Evolutionary conservation across 2,329 filamentous ascomycete species (phyloP), one percentile per base, ranked within the genome.

Genomic region (Talaromyces pinophilus): DNA sequence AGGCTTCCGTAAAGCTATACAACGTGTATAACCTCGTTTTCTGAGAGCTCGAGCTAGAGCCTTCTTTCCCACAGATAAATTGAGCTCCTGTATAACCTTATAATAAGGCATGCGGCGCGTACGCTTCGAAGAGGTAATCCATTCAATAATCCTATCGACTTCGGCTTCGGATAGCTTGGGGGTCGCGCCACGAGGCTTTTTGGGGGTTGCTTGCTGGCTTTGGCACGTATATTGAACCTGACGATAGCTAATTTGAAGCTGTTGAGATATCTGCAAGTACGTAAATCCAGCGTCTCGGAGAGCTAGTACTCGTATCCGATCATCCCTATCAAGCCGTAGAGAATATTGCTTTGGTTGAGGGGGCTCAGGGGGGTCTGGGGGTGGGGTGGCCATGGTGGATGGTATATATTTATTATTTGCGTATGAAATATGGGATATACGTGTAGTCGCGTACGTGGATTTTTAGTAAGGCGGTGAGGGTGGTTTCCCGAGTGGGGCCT

Each of bases 251-350:
- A 64, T 59, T 22, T 64, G 22, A 59, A 64, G 62, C 52, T 64
- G 40, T 35, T 28, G 13, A 38, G 40, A 17, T 5, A 64, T 64
- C 38, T 59, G 50, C 13, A 22, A 0, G 17, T 59, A 57, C 15
- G 40, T 57, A 25, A 64, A 48, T 30, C 69, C 67, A 52, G 60
- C 63, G 38, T 70, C 69, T 65, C 65, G 63, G 8, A 72, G 67
- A 2, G 67, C 48, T 22, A 70, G 35, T 10, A 71, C 52, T 19
- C 60, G 63, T 30, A 70, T 63, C 70, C 83, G 62, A 82, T 84
- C 25, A 81, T 84, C 17, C n/a, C 61, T 54, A n/a, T 25, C 6
- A 40, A 63, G 46, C 2, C 35, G 30, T 52, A 8, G 6, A 11
- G 46, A 54, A 5, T 42, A 6, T 28, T 62, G n/a, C 46, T 54